phyloP scores from a whole-genome alignment of 345 rosid species.

The Sonneratia alba region DNA sequence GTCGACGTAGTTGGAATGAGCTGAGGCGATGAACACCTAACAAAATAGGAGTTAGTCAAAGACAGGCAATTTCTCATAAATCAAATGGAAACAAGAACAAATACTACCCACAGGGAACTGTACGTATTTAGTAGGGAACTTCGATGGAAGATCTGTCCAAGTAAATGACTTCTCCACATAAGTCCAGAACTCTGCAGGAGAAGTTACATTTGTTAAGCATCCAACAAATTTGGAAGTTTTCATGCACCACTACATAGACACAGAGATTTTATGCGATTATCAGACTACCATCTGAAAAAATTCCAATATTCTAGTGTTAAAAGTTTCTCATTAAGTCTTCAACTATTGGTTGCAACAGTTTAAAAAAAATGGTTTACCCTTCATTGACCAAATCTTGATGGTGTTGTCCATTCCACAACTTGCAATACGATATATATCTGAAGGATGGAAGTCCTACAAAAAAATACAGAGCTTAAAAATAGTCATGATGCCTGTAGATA shows the following conservation, averaged over 20 bases:
- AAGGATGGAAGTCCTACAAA: constrained; percentile 84
- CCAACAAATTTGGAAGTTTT: neutral
- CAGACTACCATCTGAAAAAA: neutral
- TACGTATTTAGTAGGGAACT: constrained; percentile 88
- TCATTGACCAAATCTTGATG: constrained; percentile 95
- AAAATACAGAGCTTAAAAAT: constrained; percentile 8
- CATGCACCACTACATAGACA: neutral
- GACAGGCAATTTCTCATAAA: neutral
- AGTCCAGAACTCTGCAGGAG: constrained; percentile 75
- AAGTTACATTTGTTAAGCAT: neutral
- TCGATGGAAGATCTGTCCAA: constrained; percentile 84
- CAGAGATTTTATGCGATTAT: neutral
- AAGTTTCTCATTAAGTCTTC: neutral
- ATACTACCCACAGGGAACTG: constrained; percentile 74
- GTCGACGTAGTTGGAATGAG: constrained; percentile 90
- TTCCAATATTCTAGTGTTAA: neutral
- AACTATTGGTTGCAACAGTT: neutral
- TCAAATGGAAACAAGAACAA: neutral
- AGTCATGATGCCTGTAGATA: neutral
- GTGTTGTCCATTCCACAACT: constrained; percentile 98
- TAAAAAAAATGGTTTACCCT: constrained; percentile 36
- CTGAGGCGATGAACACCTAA: constrained; percentile 88
- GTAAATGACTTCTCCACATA: constrained; percentile 94
- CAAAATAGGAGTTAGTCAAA: constrained; percentile 11
- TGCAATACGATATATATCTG: constrained; percentile 72